Evolutionary conservation across 2,329 filamentous ascomycete species (phyloP), one percentile per base, ranked within the genome.

Genomic region (Arthrobotrys entomopaga): DNA sequence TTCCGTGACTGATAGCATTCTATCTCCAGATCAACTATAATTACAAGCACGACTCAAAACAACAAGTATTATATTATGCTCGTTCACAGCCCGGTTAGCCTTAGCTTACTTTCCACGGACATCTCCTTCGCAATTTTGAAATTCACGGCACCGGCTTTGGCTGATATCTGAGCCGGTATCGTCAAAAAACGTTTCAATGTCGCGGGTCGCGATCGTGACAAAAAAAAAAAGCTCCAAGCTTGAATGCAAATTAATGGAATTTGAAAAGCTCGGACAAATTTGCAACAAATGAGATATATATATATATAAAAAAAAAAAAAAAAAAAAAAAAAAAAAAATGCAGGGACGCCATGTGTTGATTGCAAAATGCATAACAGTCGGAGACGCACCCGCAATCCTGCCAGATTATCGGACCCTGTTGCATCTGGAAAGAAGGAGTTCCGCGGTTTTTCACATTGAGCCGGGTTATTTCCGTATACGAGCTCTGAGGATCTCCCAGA

Each of bases 401-500:
- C 19, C 29, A 34, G 24, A 26, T 29, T 29, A 29, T 29, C 49
- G 49, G 49, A 19, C 49, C 19, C 46, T 15, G 40, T 40, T n/a
- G 1, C 24, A 57, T 49, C 50, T 49, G 40, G 20, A 38, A 57
- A 19, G 16, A 46, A 46, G 10, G 42, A 53, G 38, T 19, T 7
- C 53, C 42, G 19, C 16, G n/a, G n/a, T n/a, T 29, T 66, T 56
- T 26, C 46, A 57, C 22, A 20, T 59, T 50, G 49, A 73, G 40
- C 56, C 61, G 48, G 49, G 60, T 66, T 54, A 66, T 73, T 65
- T 61, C 61, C 54, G 24, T 61, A 65, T 73, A 73, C 69, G 60
- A 73, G 69, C 69, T 73, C 48, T 60, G n/a, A 73, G 61, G 49
- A 59, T 54, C 52, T 58, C 11, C 11, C 2, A 24, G 56, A 60